These are phyloP conservation scores for Hymenoscyphus repandus DNA, from an alignment of 2,329 filamentous ascomycete genomes.

Conservation along the genomic window DNA sequence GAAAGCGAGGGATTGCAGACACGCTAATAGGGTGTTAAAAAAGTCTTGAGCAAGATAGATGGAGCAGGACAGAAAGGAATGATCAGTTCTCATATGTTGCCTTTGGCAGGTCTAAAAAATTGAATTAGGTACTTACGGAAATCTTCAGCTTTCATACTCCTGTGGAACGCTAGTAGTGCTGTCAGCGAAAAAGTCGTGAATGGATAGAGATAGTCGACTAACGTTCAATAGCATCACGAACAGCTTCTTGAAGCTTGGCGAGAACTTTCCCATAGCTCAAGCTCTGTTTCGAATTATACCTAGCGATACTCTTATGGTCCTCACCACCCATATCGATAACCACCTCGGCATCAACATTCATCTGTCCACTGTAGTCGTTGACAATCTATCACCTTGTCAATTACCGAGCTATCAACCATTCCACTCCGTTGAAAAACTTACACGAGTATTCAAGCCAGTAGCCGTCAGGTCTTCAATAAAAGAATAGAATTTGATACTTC, in stretches of 20 bases:
- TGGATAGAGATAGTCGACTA: background rate
- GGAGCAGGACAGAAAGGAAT: background rate
- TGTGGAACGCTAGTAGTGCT: background rate
- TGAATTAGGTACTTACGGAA: background rate
- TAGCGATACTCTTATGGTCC: slow-evolving; percentile 9
- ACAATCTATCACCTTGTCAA: slow-evolving; percentile 6
- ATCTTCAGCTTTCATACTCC: background rate
- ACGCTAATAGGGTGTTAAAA: slow-evolving; percentile 12
- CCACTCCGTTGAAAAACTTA: background rate
- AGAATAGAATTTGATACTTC: slow-evolving; percentile 9
- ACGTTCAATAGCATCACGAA: slow-evolving; percentile 3
- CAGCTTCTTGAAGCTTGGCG: slow-evolving; percentile 4
- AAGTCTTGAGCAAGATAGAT: background rate
- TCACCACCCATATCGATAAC: slow-evolving; percentile 7
- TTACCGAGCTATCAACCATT: background rate
- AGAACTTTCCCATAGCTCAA: slow-evolving; percentile 6
- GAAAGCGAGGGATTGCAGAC: slow-evolving; percentile 32
- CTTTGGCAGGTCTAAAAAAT: no score
- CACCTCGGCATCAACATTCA: background rate
- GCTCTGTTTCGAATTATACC: background rate
- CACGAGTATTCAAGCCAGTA: slow-evolving; percentile 1
- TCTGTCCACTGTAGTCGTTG: background rate
- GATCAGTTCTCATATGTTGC: background rate
- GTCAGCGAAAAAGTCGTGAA: background rate
- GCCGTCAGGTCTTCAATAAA: slow-evolving; percentile 12